A percentile compares a stretch with the other conserved stretches of the same genome.
These are phyloP conservation scores for Neurospora sp. DNA, from an alignment of 2,329 filamentous ascomycete genomes.

Conservation along the genomic window DNA sequence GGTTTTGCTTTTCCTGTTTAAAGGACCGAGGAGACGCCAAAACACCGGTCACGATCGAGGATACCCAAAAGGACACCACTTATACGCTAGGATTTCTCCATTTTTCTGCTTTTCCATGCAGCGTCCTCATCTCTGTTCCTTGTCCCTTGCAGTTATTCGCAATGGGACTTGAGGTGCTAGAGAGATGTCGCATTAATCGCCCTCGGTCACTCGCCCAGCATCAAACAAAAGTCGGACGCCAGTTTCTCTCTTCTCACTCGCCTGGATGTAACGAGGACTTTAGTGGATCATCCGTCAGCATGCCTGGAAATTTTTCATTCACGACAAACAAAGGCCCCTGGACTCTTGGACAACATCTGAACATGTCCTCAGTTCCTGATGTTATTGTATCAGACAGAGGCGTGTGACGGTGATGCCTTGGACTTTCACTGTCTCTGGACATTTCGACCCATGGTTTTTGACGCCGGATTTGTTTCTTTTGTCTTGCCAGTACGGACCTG, in stretches of 20 bases:
- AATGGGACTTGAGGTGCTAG: background rate
- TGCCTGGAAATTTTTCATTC: background rate
- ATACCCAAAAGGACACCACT: background rate
- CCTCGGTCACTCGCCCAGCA: background rate
- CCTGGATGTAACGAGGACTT: background rate
- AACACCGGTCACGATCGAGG: background rate
- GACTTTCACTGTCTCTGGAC: background rate
- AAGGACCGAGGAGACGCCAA: background rate
- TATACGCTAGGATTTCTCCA: background rate
- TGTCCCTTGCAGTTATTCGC: background rate
- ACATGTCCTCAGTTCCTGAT: background rate
- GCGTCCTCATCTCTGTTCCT: background rate
- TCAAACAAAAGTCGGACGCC: background rate
- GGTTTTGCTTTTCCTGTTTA: background rate
- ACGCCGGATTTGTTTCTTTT: background rate
- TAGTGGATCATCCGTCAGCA: background rate
- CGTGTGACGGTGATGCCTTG: background rate
- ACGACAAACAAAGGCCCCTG: background rate
- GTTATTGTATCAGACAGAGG: background rate
- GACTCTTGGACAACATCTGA: background rate
- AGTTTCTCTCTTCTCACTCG: background rate
- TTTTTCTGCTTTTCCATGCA: background rate
- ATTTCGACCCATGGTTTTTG: background rate
- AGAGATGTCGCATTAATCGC: background rate
- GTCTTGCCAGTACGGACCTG: background rate